phyloP scores from a whole-genome alignment of 2,329 filamentous ascomycete genomes.

The Coniochaeta sp. region DNA sequence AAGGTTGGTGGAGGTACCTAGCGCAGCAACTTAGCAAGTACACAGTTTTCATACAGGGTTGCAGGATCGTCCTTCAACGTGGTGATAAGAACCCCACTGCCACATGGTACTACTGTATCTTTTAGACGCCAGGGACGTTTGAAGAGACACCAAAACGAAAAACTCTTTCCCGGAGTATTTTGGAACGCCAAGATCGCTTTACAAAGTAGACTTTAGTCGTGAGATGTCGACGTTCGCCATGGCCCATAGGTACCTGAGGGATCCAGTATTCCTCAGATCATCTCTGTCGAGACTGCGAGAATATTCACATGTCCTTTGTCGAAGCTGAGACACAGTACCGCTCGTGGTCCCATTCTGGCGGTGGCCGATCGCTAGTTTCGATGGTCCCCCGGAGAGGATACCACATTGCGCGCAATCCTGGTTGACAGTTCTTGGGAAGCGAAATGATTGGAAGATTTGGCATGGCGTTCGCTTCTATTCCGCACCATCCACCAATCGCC shows the following conservation, averaged over 20 bases:
- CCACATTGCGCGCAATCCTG: background rate
- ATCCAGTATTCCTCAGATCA: background rate
- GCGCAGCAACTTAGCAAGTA: too few relatives aligned
- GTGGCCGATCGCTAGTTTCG: background rate
- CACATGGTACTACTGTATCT: background rate
- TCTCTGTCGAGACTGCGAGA: background rate
- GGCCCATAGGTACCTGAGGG: too few relatives aligned
- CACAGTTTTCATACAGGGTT: background rate
- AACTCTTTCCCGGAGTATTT: background rate
- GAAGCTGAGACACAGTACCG: background rate
- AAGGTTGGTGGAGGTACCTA: too few relatives aligned
- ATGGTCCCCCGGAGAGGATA: background rate
- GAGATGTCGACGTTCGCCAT: background rate
- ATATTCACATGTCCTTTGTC: background rate
- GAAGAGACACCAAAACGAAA: background rate
- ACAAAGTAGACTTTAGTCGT: too few relatives aligned
- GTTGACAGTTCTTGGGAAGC: background rate
- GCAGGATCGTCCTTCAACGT: background rate
- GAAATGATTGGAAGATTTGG: background rate
- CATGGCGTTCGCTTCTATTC: background rate
- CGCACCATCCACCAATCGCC: background rate
- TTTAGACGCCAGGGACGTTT: background rate
- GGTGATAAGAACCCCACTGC: background rate
- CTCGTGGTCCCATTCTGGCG: background rate
- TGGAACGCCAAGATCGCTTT: too few relatives aligned